Conservation (phyloP, 805 yeast species). For the Yamadazyma tumulicola region DNA sequence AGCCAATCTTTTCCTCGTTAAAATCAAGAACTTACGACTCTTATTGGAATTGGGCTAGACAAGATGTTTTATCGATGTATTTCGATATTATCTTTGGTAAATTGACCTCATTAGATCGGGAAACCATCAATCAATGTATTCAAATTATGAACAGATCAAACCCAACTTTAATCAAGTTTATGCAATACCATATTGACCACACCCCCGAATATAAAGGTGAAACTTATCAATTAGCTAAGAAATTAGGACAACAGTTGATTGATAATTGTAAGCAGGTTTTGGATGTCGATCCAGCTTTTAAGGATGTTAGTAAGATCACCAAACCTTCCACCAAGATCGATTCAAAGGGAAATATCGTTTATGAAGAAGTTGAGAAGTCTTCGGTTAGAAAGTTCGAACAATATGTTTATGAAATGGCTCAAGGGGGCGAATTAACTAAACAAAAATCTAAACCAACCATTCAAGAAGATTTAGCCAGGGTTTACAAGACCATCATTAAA, state of each 20-base stretch:
- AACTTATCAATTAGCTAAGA: slow-evolving; percentile 86
- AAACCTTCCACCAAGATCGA: slow-evolving; percentile 92
- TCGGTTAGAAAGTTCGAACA: slow-evolving; percentile 92
- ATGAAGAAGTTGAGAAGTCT: slow-evolving; percentile 82
- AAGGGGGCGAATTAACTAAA: slow-evolving; percentile 82
- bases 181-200: slow-evolving; percentile 88
- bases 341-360: slow-evolving; percentile 80
- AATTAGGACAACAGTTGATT: slow-evolving; percentile 87
- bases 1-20: slow-evolving; percentile 83
- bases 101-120: slow-evolving; percentile 86
- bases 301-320: slow-evolving; percentile 90
- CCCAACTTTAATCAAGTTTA: slow-evolving; percentile 88
- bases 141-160: slow-evolving; percentile 97
- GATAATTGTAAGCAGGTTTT: slow-evolving; percentile 90
- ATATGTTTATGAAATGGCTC: slow-evolving; percentile 94
- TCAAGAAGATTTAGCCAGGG: slow-evolving; percentile 78
- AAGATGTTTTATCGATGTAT: slow-evolving; percentile 89
- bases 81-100: slow-evolving; percentile 95
- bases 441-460: slow-evolving; percentile 62
- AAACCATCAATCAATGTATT: slow-evolving; percentile 93
- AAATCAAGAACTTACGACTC: slow-evolving; percentile 97
- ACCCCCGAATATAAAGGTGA: slow-evolving; percentile 83
- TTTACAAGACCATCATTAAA: slow-evolving; percentile 76
- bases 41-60: slow-evolving; percentile 99
- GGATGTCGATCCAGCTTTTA: slow-evolving; percentile 83